Evolutionary conservation across 805 yeast species (phyloP).

Genomic region (Zygosaccharomyces bailii): DNA sequence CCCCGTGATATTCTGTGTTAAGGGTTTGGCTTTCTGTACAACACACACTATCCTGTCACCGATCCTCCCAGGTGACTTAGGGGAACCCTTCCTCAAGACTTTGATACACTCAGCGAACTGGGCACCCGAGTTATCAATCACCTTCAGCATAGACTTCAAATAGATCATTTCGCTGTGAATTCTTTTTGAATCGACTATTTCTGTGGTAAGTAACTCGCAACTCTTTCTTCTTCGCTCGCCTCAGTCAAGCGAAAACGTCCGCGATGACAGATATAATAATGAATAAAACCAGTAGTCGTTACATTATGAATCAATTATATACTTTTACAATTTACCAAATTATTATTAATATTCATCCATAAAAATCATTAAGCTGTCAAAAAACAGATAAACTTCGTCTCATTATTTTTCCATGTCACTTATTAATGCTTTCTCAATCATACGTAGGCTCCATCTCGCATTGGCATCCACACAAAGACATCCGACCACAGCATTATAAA

Average conservation of each 20-base stretch:
- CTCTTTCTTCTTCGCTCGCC: background rate
- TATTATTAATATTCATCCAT: no score
- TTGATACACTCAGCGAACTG: conserved; percentile 93
- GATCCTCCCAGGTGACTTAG: conserved; percentile 73
- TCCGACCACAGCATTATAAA: conserved; percentile 44
- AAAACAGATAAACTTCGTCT: background rate
- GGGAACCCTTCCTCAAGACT: conserved; percentile 78
- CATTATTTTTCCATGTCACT: conserved; percentile 4
- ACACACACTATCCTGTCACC: conserved; percentile 96
- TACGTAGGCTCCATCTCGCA: conserved; percentile 49
- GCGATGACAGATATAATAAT: background rate
- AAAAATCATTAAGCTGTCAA: no score
- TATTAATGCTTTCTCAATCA: conserved; percentile 28
- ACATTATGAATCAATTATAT: background rate
- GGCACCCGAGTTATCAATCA: conserved; percentile 95
- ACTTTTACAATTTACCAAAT: background rate
- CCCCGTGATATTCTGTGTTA: conserved; percentile 67
- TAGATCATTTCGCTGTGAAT: conserved; percentile 59
- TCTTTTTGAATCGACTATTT: background rate
- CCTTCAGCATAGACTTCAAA: conserved; percentile 81
- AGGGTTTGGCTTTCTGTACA: conserved; percentile 83
- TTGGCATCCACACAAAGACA: conserved; percentile 52
- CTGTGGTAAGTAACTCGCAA: background rate
- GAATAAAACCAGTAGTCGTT: background rate
- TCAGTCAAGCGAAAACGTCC: background rate